Evolutionary conservation across 1,139 yeast species (phyloP).

Genomic region (Yamadazyma blattariae): DNA sequence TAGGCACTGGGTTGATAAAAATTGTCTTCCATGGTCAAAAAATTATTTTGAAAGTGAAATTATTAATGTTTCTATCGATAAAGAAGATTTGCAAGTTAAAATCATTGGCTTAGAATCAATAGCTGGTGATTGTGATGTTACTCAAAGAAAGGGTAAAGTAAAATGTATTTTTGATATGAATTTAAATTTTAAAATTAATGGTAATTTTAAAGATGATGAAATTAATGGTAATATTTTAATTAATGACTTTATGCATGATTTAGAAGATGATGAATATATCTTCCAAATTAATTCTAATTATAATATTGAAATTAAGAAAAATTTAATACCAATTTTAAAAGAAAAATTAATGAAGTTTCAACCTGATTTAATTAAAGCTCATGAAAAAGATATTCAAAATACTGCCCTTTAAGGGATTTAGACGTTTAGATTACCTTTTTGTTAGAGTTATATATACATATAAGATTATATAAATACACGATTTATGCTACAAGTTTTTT

Average conservation of each 20-base stretch:
- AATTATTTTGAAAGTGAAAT: slow-evolving; percentile 51
- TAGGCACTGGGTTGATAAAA: slow-evolving; percentile 83
- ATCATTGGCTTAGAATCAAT: slow-evolving; percentile 45
- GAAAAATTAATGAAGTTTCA: slow-evolving; percentile 56
- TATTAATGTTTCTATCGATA: slow-evolving; percentile 29
- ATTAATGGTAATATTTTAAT: slow-evolving; percentile 42
- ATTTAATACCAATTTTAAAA: slow-evolving; percentile 51
- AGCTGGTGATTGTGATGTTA: slow-evolving; percentile 75
- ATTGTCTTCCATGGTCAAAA: slow-evolving; percentile 76
- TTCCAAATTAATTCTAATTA: slow-evolving; percentile 45
- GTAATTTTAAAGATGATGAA: slow-evolving; percentile 23
- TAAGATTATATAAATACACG: too few relatives aligned
- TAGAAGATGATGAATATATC: slow-evolving; percentile 60
- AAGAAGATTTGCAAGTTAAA: slow-evolving; percentile 31
- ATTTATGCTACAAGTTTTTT: too few relatives aligned
- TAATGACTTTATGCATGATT: slow-evolving; percentile 75
- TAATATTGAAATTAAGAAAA: slow-evolving; percentile 37
- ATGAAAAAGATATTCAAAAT: slow-evolving; percentile 60
- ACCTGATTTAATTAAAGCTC: slow-evolving; percentile 56
- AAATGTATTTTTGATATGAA: slow-evolving; percentile 70
- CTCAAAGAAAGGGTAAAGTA: slow-evolving; percentile 79
- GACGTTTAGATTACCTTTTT: too few relatives aligned
- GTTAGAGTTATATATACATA: too few relatives aligned
- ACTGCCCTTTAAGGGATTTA: not conserved
- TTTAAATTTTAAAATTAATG: slow-evolving; percentile 45